Evolutionary conservation across 208 protist genomes (phyloP), one percentile per base, ranked within the genome.

Genomic region (Trypanosoma caninum): DNA sequence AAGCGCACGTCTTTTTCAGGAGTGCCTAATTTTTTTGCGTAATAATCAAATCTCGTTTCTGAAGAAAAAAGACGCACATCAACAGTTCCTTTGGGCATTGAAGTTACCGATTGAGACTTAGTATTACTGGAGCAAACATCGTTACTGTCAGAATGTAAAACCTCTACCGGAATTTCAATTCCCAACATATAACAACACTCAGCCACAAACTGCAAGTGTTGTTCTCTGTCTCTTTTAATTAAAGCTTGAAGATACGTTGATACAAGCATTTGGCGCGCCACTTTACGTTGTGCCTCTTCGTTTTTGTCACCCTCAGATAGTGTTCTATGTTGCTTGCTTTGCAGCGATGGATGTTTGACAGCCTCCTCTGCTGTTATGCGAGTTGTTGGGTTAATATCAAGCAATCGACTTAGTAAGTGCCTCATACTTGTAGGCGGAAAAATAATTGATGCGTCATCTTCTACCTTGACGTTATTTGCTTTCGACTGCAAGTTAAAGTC

Each of bases 161-260:
- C 82, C 62, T 91, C 84, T 5, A 69, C 64, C 0, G 87, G 87
- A n/a, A 94, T 58, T 0, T 5, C 28, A 11, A 94, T 53, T 25
- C 70, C 68, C 16, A 89, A 62, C 38, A 77, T 77, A 52, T 86
- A 48, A 52, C 79, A 89, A 46, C 82, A 89, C 61, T 91, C 87
- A 0, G 84, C 80, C 33, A 89, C 82, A 42, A 94, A 94, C 58
- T 94, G 87, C 14, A 94, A 64, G 61, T 94, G 87, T 18, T 76
- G 68, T 55, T 88, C 63, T 0, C 65, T 55, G 59, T 91, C 87
- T 8, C 60, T 41, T 42, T 67, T 45, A n/a, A 83, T 68, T 67
- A 94, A 78, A 9, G 45, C 42, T 59, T 72, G 64, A 13, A 91
- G 55, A 37, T 79, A 68, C 0, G 66, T 56, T 34, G 87, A 81